Evolutionary conservation across 306 rosid genomes (phyloP), one percentile per base, ranked within the genome.

Genomic region (Casuarina equisetifolia): DNA sequence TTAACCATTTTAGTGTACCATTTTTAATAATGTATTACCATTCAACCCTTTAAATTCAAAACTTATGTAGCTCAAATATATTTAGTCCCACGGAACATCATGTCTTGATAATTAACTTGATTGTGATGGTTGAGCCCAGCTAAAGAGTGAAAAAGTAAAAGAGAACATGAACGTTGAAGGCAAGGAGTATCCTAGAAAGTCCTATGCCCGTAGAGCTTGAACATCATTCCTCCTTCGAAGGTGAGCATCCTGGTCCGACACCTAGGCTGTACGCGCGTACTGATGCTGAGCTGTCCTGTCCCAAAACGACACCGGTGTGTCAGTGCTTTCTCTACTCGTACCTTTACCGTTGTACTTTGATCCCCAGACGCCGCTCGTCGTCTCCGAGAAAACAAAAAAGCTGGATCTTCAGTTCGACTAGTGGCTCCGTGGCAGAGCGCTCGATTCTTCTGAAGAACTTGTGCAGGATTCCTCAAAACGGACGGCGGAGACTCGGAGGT

Each of bases 151-250:
- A 25, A 25, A 25, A 25, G 32, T 25, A 25, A 25, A 25, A 25
- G 32, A 25, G 32, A 25, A 25, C 32, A 25, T 25, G 32, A 25
- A 25, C 32, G 32, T 25, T 25, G 32, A 52, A 7, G 57, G 57
- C 57, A 12, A 52, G 11, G 57, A 52, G 57, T 3, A 52, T 52
- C 57, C 57, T 59, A 59, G 17, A 35, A 17, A 19, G 69, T n/a
- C 44, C 12, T 62, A 36, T 62, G 9, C 36, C 13, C 0, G 42
- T 62, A 36, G 39, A 12, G n/a, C 43, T 10, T 6, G 15, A 38
- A 4, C 68, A 76, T 68, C 49, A 76, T 76, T 76, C 80, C 80
- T n/a, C 43, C 46, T 76, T 67, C 48, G 2, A 52, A 39, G 51
- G 73, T 32, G 67, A 67, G 80, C 80, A 76, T 39, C 71, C 42